Evolutionary conservation across 805 yeast species (phyloP), one percentile per base, ranked within the genome.

Genomic region (Saturnispora halmiae): DNA sequence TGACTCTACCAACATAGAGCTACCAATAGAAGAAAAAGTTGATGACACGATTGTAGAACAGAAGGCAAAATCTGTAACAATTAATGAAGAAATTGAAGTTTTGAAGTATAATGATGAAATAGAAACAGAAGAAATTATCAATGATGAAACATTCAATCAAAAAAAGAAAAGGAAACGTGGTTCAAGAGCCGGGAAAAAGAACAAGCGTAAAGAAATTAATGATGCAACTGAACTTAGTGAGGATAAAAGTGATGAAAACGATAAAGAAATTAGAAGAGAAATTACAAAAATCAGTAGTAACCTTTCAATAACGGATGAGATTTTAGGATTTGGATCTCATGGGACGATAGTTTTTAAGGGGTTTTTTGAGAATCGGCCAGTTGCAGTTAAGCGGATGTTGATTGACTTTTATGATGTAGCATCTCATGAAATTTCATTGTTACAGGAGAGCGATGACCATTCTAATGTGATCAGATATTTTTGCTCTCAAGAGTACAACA

Each of bases 261-360:
- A 40, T 8, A 16, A 11, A 6, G 32, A 19, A 15, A 25, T 24
- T n/a, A 45, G 29, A 19, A 39, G n/a, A 2, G 9, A 43, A 7
- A 19, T 52, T 3, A 49, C 49, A 1, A 37, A 47, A 20, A 43
- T 54, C 9, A 56, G 51, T 21, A 51, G 69, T 39, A 77, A 72
- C 42, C 59, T 85, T 46, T 64, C 69, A 0, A 73, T 90, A 3
- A 75, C 94, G 0, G 82, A 82, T 46, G 75, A 71, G 22, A 72
- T 87, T n/a, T 63, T 92, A 38, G 98, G 98, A 1, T 86, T 85
- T 57, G 98, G 98, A 1, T 85, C 96, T 1, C 95, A 88, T 51
- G 98, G 98, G 21, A 92, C 98, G 0, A 86, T 90, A 22, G 98
- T 92, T 1, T 86, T 77, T 55, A 77, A 80, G 55, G 98, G 98